Base-by-base conservation (phyloP, 2,329 filamentous ascomycete genomes). In the Xylaria multiplex region DNA sequence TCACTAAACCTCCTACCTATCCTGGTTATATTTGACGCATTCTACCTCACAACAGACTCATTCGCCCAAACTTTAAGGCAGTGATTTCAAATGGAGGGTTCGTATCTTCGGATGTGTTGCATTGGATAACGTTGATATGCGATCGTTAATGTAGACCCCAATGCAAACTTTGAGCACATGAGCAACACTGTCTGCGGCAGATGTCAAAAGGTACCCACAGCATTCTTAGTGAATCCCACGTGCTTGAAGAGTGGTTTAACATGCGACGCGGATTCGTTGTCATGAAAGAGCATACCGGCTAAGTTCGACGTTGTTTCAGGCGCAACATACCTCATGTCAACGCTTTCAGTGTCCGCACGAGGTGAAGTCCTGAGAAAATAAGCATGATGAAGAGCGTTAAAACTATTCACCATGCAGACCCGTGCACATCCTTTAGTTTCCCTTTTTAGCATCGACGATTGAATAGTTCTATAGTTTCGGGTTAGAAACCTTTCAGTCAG, bases 51-150 rank as follows among this genome's bases (percentile, higher is more conserved):
- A 45, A 19, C n/a, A 22, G 13, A 56, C 27, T 37, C 43, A 43
- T 50, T 7, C 24, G 57, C n/a, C 22, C 24, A 37, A 24, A n/a
- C n/a, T 50, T 24, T 50, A 16, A 40, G 32, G 22, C 22, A 48
- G 45, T 24, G 19, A 48, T 48, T 24, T 22, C 32, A 16, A 24
- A 54, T 54, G 35, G 16, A 32, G 35, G 30, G 22, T 53, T 24
- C 2, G 30, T 16, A 52, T 14, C 42, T 35, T 30, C 35, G 16
- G 14, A 6, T 22, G 60, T 22, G 42, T 58, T 58, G 46, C 46
- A 57, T 57, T 63, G 42, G 53, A 42, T 46, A 45, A 27, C 35
- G 19, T 13, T 50, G 13, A 53, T 50, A 46, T 40, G 30, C 27
- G 24, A 45, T 40, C 35, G 24, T 52, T n/a, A 50, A 57, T 30